Base-by-base conservation (phyloP, 306 rosid genomes). In the Morella rubra region DNA sequence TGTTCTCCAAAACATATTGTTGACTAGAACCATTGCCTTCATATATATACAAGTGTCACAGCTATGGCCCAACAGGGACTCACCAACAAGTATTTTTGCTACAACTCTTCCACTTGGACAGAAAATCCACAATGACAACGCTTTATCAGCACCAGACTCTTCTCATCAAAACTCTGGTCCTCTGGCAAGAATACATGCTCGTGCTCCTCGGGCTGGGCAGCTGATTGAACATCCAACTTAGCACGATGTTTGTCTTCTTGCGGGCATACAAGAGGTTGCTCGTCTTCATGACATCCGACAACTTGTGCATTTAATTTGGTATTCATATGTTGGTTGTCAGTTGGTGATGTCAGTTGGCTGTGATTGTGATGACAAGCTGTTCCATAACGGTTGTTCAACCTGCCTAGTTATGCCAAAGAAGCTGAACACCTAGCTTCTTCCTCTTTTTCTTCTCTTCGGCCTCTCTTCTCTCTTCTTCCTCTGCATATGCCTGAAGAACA, bases 371-470 rank as follows among this genome's bases (percentile, higher is more conserved):
- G 82, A n/a, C 51, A 69, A 55, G 73, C 79, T 52, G 67, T 83
- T 8, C 86, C 88, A 45, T 94, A 94, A 22, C 89, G 90, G 67
- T 84, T 86, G 16, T 85, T 82, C 81, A 94, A 86, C 82, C 96
- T 94, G 93, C 70, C 97, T 93, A 77, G 95, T 94, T 76, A 92
- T 79, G 65, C 6, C 91, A 94, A 73, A 94, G 91, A 81, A 94
- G 97, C 87, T 94, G 97, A 92, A 97, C 98, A 94, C 69, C 90
- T 88, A 44, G 84, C 76, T 86, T 94, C 97, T 42, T 87, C n/a
- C n/a, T 85, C 74, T 66, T 85, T 85, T 77, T 92, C 86, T 86
- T 94, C 78, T 94, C 98, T 72, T 87, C 89, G 41, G 87, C 92
- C 55, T 83, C 84, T 44, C 89, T 83, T 84, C 84, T 89, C 77